Conservation (phyloP, 768 basidiomycete species). For the Termitomyces sp. region DNA sequence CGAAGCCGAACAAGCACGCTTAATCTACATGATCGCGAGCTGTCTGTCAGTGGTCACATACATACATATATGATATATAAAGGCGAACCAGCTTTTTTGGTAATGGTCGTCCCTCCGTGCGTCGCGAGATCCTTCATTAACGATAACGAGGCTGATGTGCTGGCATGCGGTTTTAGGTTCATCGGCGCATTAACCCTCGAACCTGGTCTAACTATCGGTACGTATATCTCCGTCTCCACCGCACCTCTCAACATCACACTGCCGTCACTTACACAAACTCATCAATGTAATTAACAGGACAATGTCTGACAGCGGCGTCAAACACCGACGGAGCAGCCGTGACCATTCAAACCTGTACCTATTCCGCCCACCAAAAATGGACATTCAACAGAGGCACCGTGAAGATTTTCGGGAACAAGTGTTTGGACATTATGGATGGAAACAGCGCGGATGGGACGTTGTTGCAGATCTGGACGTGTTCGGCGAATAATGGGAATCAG, state of each 20-base stretch:
- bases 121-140: neutral
- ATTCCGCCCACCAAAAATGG: slow-evolving; percentile 45
- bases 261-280: neutral
- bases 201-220: slow-evolving; percentile 39
- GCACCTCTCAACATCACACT: neutral
- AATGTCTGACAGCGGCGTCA: slow-evolving; percentile 50
- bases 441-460: slow-evolving; percentile 38
- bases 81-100: too few species aligned
- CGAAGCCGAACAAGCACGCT: too few species aligned
- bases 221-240: slow-evolving; percentile 3
- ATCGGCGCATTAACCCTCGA: slow-evolving; percentile 40
- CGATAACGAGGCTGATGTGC: neutral
- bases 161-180: slow-evolving; percentile 25
- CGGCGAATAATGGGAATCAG: slow-evolving; percentile 37
- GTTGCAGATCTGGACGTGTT: slow-evolving; percentile 53
- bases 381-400: slow-evolving; percentile 39
- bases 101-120: slow-evolving; percentile 19
- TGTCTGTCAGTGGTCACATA: too few species aligned
- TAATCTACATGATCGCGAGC: too few species aligned
- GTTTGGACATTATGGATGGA: slow-evolving; percentile 46
- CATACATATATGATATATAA: neutral
- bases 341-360: slow-evolving; percentile 44
- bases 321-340: slow-evolving; percentile 46
- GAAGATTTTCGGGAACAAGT: slow-evolving; percentile 43
- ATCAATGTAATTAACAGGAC: slow-evolving; percentile 24